phyloP scores from a whole-genome alignment of 2,329 filamentous ascomycete genomes.

The Penicillium sp. region DNA sequence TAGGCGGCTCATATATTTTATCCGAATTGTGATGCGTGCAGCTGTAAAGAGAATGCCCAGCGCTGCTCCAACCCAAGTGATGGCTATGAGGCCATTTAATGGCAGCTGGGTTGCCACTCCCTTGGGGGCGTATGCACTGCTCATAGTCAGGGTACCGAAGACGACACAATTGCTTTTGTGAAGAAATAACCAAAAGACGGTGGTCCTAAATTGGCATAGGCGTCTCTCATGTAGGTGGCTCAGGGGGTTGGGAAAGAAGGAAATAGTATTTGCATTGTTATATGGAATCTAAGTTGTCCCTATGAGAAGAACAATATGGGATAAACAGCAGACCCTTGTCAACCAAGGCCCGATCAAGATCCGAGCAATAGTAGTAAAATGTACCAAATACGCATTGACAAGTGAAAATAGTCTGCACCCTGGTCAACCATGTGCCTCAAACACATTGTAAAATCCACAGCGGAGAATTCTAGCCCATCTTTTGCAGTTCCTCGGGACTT shows the following conservation, averaged over 20 bases:
- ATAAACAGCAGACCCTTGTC: neutral
- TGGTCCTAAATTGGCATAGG: neutral
- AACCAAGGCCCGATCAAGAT: neutral
- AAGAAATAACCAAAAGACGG: neutral
- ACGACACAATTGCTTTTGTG: neutral
- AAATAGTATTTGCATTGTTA: neutral
- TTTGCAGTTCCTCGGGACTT: neutral
- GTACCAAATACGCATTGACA: neutral
- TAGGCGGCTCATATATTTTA: constrained; percentile 15
- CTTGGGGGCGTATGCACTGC: neutral
- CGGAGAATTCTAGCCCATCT: neutral
- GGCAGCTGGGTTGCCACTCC: constrained; percentile 15
- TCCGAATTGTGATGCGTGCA: constrained; percentile 14
- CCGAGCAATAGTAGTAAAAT: neutral
- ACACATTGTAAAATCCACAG: neutral
- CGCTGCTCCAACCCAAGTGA: constrained; percentile 19
- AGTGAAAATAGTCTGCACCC: neutral
- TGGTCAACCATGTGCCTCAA: neutral
- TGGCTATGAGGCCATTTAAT: constrained; percentile 11
- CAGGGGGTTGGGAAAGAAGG: neutral
- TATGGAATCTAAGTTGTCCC: neutral
- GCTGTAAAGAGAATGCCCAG: constrained; percentile 15
- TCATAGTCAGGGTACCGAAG: neutral
- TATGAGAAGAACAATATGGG: neutral
- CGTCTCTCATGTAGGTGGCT: neutral